Conservation (phyloP, 345 rosid species). For the Aurinia saxatilis region DNA sequence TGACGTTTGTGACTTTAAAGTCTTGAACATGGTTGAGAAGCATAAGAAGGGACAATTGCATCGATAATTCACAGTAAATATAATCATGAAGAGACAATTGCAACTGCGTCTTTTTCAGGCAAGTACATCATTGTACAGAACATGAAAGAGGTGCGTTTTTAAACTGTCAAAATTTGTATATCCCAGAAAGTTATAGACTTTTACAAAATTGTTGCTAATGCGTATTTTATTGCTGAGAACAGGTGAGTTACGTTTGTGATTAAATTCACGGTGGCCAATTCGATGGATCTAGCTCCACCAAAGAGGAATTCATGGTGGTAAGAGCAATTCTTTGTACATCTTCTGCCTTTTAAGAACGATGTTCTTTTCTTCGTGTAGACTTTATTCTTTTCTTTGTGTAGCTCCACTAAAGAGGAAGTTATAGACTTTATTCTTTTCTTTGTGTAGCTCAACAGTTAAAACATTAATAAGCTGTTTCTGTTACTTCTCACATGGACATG, state of each 20-base stretch:
- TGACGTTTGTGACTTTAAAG: slow-evolving; percentile 38
- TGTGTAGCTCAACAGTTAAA: too few species aligned
- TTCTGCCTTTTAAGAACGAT: not conserved
- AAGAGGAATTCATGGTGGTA: slow-evolving; percentile 84
- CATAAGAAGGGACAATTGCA: slow-evolving; percentile 86
- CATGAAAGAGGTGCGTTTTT: slow-evolving; percentile 62
- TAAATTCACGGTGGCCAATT: slow-evolving; percentile 84
- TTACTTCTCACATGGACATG: not conserved
- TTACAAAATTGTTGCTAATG: not conserved
- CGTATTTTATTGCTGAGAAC: not conserved
- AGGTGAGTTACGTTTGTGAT: slow-evolving; percentile 90
- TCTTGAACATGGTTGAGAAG: slow-evolving; percentile 87
- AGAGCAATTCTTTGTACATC: not conserved
- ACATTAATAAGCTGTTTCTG: not conserved
- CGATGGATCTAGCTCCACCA: slow-evolving; percentile 91
- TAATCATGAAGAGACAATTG: slow-evolving; percentile 85
- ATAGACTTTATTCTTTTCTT: too few species aligned
- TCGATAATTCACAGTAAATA: slow-evolving; percentile 94
- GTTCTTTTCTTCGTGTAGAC: not conserved
- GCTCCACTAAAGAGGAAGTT: too few species aligned
- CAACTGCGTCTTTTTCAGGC: slow-evolving; percentile 90
- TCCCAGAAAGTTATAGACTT: not conserved
- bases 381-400: too few species aligned
- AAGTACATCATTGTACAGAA: slow-evolving; percentile 69
- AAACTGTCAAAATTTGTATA: not conserved